Conservation (phyloP, 306 rosid genomes). For the Medicago arabica region DNA sequence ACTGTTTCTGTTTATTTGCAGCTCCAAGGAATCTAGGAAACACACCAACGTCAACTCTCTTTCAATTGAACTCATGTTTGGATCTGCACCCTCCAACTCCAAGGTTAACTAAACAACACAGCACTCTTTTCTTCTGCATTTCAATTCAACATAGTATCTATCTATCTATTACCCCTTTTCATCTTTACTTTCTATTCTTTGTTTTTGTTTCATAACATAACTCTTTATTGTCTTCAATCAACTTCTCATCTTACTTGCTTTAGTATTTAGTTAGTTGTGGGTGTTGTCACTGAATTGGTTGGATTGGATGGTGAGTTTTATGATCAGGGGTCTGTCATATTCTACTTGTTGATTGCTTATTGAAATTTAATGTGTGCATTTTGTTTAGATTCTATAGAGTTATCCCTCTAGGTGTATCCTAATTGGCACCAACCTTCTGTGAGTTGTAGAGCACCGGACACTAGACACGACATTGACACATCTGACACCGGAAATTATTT, state of each 20-base stretch:
- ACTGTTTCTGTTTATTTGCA: neutral
- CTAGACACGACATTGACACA: no score
- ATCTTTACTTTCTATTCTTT: constrained; percentile 1
- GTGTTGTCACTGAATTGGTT: neutral
- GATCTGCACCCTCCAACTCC: constrained; percentile 41
- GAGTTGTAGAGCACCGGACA: neutral
- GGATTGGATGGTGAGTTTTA: neutral
- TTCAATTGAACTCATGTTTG: constrained; percentile 10
- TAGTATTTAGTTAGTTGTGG: no score
- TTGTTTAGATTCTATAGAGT: constrained; percentile 3
- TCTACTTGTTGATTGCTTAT: constrained; percentile 10
- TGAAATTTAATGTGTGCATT: constrained; percentile 5
- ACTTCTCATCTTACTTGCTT: neutral
- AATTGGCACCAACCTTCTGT: neutral
- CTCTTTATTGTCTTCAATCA: constrained; percentile 7
- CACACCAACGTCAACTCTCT: constrained; percentile 9
- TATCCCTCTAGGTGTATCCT: neutral
- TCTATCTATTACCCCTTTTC: constrained; percentile 12
- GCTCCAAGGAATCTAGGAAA: neutral
- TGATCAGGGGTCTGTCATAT: constrained; percentile 37
- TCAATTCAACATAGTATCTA: neutral
- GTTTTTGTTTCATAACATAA: neutral
- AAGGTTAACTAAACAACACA: constrained; percentile 41
- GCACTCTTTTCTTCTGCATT: constrained; percentile 24
- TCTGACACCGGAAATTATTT: no score